These are phyloP conservation scores for Fusarium siculi DNA, from an alignment of 2,329 filamentous ascomycete genomes.

Conservation along the genomic window DNA sequence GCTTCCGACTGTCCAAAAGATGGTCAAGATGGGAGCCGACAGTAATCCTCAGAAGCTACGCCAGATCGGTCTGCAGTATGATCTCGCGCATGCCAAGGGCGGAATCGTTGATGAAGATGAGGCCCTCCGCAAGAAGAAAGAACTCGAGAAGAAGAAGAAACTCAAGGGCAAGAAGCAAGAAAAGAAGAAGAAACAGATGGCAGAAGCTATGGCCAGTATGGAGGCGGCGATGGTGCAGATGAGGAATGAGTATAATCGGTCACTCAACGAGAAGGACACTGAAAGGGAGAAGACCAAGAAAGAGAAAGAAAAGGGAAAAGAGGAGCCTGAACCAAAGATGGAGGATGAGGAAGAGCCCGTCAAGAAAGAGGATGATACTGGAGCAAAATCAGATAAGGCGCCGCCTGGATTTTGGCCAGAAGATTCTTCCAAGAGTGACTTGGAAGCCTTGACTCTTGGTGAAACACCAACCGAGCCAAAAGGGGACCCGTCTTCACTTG, in stretches of 20 bases:
- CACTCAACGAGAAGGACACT: slow-evolving; percentile 30
- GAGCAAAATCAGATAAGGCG: slow-evolving; percentile 13
- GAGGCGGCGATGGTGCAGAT: slow-evolving; percentile 41
- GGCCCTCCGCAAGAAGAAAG: slow-evolving; percentile 44
- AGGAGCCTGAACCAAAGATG: slow-evolving; percentile 1
- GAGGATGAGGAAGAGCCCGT: slow-evolving; percentile 14
- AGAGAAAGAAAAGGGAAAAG: slow-evolving; percentile 6
- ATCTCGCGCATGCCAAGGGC: slow-evolving; percentile 69
- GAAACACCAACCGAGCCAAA: slow-evolving; percentile 2
- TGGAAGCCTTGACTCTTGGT: slow-evolving; percentile 14
- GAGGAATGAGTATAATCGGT: slow-evolving; percentile 36
- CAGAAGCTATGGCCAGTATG: slow-evolving; percentile 42
- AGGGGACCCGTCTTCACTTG: slow-evolving; percentile 3
- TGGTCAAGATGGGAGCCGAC: slow-evolving; percentile 61
- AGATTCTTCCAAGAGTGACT: slow-evolving; percentile 34
- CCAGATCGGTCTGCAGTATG: slow-evolving; percentile 67
- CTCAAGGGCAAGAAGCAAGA: slow-evolving; percentile 41
- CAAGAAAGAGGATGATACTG: slow-evolving; percentile 12
- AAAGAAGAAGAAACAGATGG: slow-evolving; percentile 37
- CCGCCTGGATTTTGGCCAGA: slow-evolving; percentile 36
- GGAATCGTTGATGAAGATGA: slow-evolving; percentile 62
- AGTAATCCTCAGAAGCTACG: slow-evolving; percentile 71
- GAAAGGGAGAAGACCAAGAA: slow-evolving; percentile 16
- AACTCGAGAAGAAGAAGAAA: slow-evolving; percentile 43
- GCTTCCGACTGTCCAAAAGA: slow-evolving; percentile 65